A percentile compares a stretch with the other conserved stretches of the same genome.
Conservation (phyloP, 257 asterid species). For the Leptodermis oblonga region DNA sequence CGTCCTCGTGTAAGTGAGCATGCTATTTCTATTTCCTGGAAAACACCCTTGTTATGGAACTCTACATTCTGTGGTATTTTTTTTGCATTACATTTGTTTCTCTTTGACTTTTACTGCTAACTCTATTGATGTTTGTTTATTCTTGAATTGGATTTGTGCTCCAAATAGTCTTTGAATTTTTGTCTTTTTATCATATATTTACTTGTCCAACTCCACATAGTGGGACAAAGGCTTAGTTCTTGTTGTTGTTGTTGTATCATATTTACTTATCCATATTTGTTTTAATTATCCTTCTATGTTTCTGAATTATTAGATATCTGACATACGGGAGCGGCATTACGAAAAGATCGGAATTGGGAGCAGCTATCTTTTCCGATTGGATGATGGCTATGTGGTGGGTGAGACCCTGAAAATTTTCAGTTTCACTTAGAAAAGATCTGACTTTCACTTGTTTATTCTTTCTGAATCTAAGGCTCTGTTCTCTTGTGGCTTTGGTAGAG, state of each 20-base stretch:
- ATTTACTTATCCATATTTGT: not conserved
- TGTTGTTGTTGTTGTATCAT: not conserved
- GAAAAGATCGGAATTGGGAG: constrained; percentile 99
- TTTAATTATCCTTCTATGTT: not conserved
- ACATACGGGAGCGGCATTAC: constrained; percentile 80
- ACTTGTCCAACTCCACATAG: too few relatives aligned
- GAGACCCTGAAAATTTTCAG: not conserved
- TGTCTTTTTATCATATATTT: not conserved
- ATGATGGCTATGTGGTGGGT: constrained; percentile 98
- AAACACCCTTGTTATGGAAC: not conserved
- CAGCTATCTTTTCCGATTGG: constrained; percentile 98
- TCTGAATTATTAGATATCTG: constrained; percentile 61
- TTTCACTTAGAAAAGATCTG: not conserved
- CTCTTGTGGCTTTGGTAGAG: too few relatives aligned
- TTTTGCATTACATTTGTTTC: not conserved
- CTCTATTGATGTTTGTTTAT: not conserved
- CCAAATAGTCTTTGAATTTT: not conserved
- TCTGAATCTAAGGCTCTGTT: too few relatives aligned
- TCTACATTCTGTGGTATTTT: not conserved
- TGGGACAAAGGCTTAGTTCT: too few relatives aligned
- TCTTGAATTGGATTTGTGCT: not conserved
- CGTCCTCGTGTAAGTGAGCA: constrained; percentile 73
- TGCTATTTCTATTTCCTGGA: not conserved
- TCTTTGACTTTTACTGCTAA: not conserved
- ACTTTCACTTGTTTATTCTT: not conserved